phyloP scores from a whole-genome alignment of 148 eudicot genomes.

The Vaccinium vitisidaea region DNA sequence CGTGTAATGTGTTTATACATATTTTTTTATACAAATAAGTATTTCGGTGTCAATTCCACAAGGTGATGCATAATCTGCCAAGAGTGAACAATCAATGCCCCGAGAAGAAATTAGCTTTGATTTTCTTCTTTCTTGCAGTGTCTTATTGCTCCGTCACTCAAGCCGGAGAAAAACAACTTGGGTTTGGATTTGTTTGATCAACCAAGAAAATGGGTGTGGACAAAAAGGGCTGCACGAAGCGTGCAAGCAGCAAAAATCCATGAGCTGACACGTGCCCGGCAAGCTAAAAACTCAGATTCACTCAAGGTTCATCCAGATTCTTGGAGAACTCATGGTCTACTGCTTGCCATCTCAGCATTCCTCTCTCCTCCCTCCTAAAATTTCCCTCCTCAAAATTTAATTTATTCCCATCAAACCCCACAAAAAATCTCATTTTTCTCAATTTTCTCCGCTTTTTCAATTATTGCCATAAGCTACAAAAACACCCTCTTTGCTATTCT shows the following conservation, averaged over 20 bases:
- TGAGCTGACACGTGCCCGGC: slow-evolving; percentile 44
- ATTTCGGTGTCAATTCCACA: no score
- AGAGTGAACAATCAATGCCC: no score
- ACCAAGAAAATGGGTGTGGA: not conserved
- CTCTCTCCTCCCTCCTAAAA: slow-evolving; percentile 15
- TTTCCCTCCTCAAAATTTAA: slow-evolving; percentile 29
- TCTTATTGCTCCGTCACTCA: no score
- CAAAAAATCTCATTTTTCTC: not conserved
- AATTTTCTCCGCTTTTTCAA: no score
- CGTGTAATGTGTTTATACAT: no score
- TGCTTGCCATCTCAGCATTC: slow-evolving; percentile 52
- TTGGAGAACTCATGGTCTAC: slow-evolving; percentile 45
- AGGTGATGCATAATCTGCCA: no score
- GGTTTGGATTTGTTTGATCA: no score
- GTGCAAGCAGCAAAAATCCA: slow-evolving; percentile 21
- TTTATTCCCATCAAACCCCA: slow-evolving; percentile 6
- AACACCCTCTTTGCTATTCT: not conserved
- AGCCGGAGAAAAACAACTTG: no score
- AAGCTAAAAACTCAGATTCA: slow-evolving; percentile 27
- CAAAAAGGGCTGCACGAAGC: not conserved
- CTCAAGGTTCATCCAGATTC: slow-evolving; percentile 31
- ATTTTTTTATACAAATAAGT: no score
- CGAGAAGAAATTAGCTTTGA: no score
- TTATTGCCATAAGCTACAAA: not conserved
- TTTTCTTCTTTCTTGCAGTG: no score